Conservation (phyloP, 441 rosid genomes). For the Aleurites moluccanus region DNA sequence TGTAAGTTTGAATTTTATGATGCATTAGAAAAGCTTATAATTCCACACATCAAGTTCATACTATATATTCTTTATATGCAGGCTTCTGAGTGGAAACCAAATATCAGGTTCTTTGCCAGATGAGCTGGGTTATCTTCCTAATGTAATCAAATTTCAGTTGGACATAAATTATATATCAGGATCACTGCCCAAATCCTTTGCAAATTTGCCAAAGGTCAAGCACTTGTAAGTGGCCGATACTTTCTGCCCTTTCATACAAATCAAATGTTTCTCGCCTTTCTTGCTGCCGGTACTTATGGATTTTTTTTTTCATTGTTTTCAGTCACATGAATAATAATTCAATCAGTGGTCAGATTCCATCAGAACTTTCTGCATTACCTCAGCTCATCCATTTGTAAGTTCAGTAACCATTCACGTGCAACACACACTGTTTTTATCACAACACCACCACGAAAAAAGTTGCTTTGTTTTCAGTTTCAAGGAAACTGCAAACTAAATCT, state of each 20-base stretch:
- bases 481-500: background rate
- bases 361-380: constrained; percentile 66
- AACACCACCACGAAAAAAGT: background rate
- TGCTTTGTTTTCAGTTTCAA: background rate
- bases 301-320: constrained; percentile 12
- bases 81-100: constrained; percentile 82
- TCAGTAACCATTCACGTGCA: background rate
- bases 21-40: background rate
- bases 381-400: constrained; percentile 81
- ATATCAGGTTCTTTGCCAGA: constrained; percentile 72
- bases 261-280: background rate
- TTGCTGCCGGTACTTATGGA: constrained; percentile 5
- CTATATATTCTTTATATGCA: constrained; percentile 22
- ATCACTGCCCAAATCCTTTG: constrained; percentile 68
- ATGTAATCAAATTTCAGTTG: constrained; percentile 72
- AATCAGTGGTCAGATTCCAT: constrained; percentile 77
- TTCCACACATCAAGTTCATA: background rate
- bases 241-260: constrained; percentile 25
- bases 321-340: constrained; percentile 95
- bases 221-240: constrained; percentile 80
- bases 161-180: constrained; percentile 79
- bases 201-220: constrained; percentile 54
- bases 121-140: constrained; percentile 77
- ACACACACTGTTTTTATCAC: background rate
- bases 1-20: constrained; percentile 42